A percentile compares a stretch with the other conserved stretches of the same genome.
These are phyloP conservation scores for Vaccinium macrocarpon DNA, from an alignment of 148 eudicot species.

Conservation along the genomic window DNA sequence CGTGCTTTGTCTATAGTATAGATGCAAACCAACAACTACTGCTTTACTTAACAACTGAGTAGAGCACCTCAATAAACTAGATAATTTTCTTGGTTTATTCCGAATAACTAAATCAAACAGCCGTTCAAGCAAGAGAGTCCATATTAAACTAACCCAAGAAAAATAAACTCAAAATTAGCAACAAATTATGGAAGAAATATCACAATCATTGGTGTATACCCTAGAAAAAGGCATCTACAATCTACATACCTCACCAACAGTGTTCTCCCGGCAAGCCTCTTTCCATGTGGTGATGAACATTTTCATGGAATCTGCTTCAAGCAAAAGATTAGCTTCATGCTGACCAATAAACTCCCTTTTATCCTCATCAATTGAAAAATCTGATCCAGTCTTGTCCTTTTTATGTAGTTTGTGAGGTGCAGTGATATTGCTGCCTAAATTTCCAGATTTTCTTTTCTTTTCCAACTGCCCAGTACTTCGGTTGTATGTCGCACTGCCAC, in stretches of 20 bases:
- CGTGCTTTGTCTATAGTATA: background rate
- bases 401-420: constrained; percentile 22
- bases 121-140: background rate
- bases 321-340: constrained; percentile 25
- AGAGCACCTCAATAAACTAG: background rate
- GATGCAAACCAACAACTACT: background rate
- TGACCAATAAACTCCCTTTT: constrained; percentile 6
- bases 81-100: background rate
- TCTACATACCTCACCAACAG: constrained; percentile 57
- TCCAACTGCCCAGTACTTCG: constrained; percentile 16
- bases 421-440: constrained; percentile 17
- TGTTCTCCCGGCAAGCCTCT: constrained; percentile 63
- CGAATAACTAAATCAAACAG: background rate
- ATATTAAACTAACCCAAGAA: background rate
- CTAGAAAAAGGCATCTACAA: background rate
- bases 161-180: background rate
- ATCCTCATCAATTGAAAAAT: constrained; percentile 1
- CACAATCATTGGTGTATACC: background rate
- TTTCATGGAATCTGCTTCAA: constrained; percentile 40
- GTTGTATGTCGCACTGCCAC: constrained; percentile 16
- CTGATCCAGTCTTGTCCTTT: constrained; percentile 16
- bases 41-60: background rate
- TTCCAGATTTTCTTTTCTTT: constrained; percentile 48
- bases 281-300: constrained; percentile 83
- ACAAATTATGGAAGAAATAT: no score